Conservation (phyloP, 73 alveolate species). For the Paramecium sonneborni region DNA sequence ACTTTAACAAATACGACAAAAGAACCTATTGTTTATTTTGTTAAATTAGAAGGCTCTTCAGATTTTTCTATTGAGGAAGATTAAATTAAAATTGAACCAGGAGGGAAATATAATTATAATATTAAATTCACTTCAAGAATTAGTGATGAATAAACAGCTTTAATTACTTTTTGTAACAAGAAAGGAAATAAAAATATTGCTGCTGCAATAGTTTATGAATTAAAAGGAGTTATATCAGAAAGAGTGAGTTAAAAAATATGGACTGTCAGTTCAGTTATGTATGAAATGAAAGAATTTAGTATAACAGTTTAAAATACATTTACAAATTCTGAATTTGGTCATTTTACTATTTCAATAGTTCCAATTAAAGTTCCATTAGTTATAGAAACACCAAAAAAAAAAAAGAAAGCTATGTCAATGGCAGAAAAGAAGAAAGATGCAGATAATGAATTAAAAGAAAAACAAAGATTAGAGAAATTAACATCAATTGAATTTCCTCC, state of each 20-base stretch:
- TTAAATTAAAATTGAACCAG: conserved; percentile 85
- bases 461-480: conserved; percentile 34
- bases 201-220: conserved; percentile 97
- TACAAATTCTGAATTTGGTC: conserved; percentile 38
- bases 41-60: conserved; percentile 87
- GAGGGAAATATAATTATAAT: conserved; percentile 81
- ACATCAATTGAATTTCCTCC: conserved; percentile 73
- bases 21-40: conserved; percentile 88
- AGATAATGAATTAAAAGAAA: conserved; percentile 46
- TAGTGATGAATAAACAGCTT: conserved; percentile 53
- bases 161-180: conserved; percentile 88
- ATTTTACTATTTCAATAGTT: conserved; percentile 70
- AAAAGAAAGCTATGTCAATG: conserved; percentile 60
- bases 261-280: conserved; percentile 73
- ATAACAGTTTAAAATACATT: conserved; percentile 46
- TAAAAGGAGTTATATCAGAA: conserved; percentile 90
- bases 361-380: conserved; percentile 66
- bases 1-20: conserved; percentile 87
- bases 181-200: conserved; percentile 94
- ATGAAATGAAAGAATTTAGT: conserved; percentile 65
- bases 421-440: conserved; percentile 57
- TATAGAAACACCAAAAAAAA: conserved; percentile 66
- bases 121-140: conserved; percentile 87
- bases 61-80: conserved; percentile 85
- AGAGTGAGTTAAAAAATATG: conserved; percentile 84